A percentile compares a stretch with the other conserved stretches of the same genome.
Evolutionary conservation across 768 basidiomycete genomes (phyloP).

Genomic region (Floccularia luteovirens): DNA sequence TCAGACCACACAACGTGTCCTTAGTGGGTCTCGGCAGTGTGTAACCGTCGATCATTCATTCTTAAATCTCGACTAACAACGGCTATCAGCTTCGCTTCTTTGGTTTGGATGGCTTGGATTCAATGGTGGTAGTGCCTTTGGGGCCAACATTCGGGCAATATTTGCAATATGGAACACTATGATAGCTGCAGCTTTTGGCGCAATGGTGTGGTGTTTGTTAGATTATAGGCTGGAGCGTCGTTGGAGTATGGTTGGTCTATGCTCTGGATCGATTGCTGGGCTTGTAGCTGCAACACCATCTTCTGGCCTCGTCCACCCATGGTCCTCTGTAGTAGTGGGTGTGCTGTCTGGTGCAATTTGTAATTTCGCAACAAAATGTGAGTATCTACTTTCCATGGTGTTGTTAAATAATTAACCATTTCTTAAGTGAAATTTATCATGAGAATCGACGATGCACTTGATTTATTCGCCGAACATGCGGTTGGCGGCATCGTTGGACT

Average conservation of each 20-base stretch:
- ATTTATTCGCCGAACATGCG: constrained; percentile 90
- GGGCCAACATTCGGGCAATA: constrained; percentile 81
- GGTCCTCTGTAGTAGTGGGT: constrained; percentile 74
- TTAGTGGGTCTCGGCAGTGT: constrained; percentile 71
- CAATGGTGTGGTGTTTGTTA: constrained; percentile 75
- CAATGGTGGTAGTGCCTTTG: constrained; percentile 86
- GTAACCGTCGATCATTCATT: constrained; percentile 8
- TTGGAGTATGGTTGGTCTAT: constrained; percentile 89
- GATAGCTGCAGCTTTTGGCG: constrained; percentile 76
- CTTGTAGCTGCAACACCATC: constrained; percentile 87
- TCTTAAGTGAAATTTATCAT: constrained; percentile 58
- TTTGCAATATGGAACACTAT: constrained; percentile 87
- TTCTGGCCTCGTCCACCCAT: constrained; percentile 72
- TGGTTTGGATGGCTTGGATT: constrained; percentile 91
- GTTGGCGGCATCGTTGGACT: constrained; percentile 78
- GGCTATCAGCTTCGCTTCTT: constrained; percentile 55
- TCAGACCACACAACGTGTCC: constrained; percentile 84
- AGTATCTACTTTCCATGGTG: constrained; percentile 14
- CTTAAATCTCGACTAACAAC: background rate
- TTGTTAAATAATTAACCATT: constrained; percentile 2
- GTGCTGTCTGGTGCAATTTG: constrained; percentile 62
- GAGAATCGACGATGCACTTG: constrained; percentile 80
- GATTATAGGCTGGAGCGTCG: constrained; percentile 77
- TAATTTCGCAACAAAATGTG: constrained; percentile 82
- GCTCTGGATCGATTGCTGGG: constrained; percentile 87